Base-by-base conservation (phyloP, 2,329 filamentous ascomycete genomes). In the Trichoderma atrobrunneum region DNA sequence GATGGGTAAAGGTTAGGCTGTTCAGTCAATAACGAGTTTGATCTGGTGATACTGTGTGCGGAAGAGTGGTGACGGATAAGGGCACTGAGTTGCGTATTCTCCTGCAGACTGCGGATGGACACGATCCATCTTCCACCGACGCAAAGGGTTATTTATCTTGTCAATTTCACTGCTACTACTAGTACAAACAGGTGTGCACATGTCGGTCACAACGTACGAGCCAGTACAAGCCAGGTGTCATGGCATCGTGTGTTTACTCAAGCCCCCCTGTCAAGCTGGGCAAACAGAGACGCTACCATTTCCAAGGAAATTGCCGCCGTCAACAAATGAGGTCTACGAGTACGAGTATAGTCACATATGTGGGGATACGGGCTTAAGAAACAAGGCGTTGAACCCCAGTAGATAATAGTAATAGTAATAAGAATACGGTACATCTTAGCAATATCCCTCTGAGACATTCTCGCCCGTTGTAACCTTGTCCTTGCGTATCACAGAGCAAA, bases 401-500 rank as follows among this genome's bases (percentile, higher is more conserved):
- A 36, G 7, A 11, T 18, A 32, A 32, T 59, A 7, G 7, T 28
- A n/a, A 11, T 56, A 28, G 48, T 66, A 26, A 7, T 26, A 11
- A 16, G 36, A 26, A 8, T 30, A 43, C 32, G 21, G 26, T 57
- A 57, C 51, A 28, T 18, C 32, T 30, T 14, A 32, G 8, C 14
- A 30, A 21, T 10, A 39, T 18, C 6, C 18, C 8, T 39, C 18
- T 34, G n/a, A 61, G 12, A 54, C 39, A 60, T 0, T 34, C 5
- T 60, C 66, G 61, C 56, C 30, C 8, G 11, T n/a, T 10, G n/a
- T 2, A 11, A 16, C 18, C 30, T 1, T 7, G 5, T 61, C 66
- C 57, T 34, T 62, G 21, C 70, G 71, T 21, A 77, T 77, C 10
- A 81, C 79, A 0, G 80, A 81, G 39, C 79, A 81, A 10, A 82